Conservation (phyloP, 148 eudicot genomes). For the Beta vulgaris region DNA sequence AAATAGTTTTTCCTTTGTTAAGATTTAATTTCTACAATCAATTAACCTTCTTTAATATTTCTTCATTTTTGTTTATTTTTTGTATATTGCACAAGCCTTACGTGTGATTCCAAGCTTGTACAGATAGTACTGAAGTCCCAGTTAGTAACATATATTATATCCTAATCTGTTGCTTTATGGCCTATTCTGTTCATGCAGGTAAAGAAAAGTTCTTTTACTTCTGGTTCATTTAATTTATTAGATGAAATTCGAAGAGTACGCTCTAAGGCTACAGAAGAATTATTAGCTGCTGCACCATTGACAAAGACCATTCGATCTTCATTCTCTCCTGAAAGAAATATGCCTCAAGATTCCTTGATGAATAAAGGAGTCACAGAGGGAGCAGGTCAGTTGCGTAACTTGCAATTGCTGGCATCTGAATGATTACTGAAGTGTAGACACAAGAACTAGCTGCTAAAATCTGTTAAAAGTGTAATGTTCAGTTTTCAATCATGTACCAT, state of each 20-base stretch:
- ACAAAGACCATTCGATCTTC: constrained; percentile 28
- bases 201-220: constrained; percentile 48
- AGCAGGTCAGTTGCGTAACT: constrained; percentile 25
- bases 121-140: neutral
- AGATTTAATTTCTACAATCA: too few species aligned
- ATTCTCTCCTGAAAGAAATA: constrained; percentile 14
- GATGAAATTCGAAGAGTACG: constrained; percentile 89
- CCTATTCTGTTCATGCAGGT: constrained; percentile 30
- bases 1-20: too few species aligned
- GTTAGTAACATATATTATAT: neutral
- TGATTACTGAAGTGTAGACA: neutral
- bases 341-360: constrained; percentile 15
- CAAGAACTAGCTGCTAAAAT: neutral
- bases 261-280: constrained; percentile 76
- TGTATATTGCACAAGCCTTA: too few species aligned
- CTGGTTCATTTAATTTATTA: constrained; percentile 80
- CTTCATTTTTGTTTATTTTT: too few species aligned
- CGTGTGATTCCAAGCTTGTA: too few species aligned
- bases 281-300: constrained; percentile 43
- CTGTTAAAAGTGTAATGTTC: neutral
- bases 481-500: neutral
- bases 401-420: constrained; percentile 13
- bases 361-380: constrained; percentile 10
- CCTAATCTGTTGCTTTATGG: neutral
- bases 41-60: too few species aligned